Evolutionary conservation across 1,284 basidiomycete species (phyloP).

Genomic region (Rhizoctonia solani): DNA sequence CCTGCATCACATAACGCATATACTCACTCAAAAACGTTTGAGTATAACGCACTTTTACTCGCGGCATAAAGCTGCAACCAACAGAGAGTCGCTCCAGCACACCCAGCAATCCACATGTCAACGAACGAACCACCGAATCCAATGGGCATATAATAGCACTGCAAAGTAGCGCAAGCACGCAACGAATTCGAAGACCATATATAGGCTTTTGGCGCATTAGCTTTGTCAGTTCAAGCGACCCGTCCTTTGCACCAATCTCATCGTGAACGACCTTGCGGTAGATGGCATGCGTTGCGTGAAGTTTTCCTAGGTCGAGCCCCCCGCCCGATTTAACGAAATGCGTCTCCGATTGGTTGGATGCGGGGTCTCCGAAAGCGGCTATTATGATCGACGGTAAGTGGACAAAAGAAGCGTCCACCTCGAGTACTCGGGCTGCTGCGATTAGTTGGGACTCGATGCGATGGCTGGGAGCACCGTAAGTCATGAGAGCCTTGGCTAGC

Average conservation of each 20-base stretch:
- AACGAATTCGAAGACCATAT: constrained; percentile 62
- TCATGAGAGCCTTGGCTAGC: constrained; percentile 67
- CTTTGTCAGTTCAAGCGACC: constrained; percentile 56
- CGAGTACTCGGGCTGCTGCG: constrained; percentile 78
- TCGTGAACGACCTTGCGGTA: constrained; percentile 83
- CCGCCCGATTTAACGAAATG: constrained; percentile 78
- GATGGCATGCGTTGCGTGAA: constrained; percentile 75
- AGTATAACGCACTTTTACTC: constrained; percentile 74
- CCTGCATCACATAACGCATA: constrained; percentile 7
- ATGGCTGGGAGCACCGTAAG: constrained; percentile 71
- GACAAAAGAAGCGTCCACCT: constrained; percentile 80
- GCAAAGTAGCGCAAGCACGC: constrained; percentile 67
- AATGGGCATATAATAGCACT: constrained; percentile 77
- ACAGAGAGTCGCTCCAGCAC: constrained; percentile 64
- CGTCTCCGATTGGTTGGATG: constrained; percentile 73
- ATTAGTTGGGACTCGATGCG: constrained; percentile 69
- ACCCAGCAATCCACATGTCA: constrained; percentile 79
- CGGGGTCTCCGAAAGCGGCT: constrained; percentile 77
- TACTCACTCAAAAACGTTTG: constrained; percentile 86
- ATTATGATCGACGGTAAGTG: constrained; percentile 82
- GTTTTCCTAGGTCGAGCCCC: constrained; percentile 72
- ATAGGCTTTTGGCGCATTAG: constrained; percentile 59
- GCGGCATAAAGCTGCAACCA: constrained; percentile 73
- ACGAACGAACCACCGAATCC: constrained; percentile 84
- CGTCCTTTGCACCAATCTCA: constrained; percentile 76